Evolutionary conservation across 2,329 filamentous ascomycete genomes (phyloP), one percentile per base, ranked within the genome.

Genomic region (Penicillium sp.): DNA sequence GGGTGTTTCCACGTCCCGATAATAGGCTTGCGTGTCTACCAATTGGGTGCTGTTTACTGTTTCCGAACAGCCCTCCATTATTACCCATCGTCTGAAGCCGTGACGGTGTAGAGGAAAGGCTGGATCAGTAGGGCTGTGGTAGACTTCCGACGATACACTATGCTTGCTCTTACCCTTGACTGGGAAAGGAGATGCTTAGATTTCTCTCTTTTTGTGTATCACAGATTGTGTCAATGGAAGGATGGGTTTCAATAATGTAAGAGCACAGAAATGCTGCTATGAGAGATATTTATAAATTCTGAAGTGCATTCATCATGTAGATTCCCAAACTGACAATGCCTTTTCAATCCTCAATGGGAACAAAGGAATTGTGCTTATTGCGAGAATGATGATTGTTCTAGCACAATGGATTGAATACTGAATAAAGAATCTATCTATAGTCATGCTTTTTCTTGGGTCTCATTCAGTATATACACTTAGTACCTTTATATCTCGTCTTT

Each of bases 1-100:
- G 47, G 27, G 62, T 59, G 35, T 66, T 61, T 49, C 39, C 54
- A 41, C 58, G 56, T 26, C 43, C 43, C 34, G 52, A 42, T 14
- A 16, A 47, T 16, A 29, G 23, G 16, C 34, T 29, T 45, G 34
- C 18, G 42, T 26, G n/a, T 5, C 30, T 34, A 42, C 38, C 35
- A 14, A 18, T n/a, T 19, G 46, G 30, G 5, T 44, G 9, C 26
- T 16, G 38, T 30, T 26, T 35, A 18, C 38, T n/a, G 5, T 32
- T 44, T 10, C n/a, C 23, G 30, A 41, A 40, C n/a, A 19, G 38
- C 23, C 26, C 47, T 41, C 30, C 48, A 35, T 55, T 14, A 8
- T 55, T 44, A 2, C 16, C 34, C 50, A 48, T 47, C 30, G 14
- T 14, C 14, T 18, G 23, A 18, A 8, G 11, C 11, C 11, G 26